Base-by-base conservation (phyloP, 1,284 basidiomycete species). In the Pseudozyma sp. region DNA sequence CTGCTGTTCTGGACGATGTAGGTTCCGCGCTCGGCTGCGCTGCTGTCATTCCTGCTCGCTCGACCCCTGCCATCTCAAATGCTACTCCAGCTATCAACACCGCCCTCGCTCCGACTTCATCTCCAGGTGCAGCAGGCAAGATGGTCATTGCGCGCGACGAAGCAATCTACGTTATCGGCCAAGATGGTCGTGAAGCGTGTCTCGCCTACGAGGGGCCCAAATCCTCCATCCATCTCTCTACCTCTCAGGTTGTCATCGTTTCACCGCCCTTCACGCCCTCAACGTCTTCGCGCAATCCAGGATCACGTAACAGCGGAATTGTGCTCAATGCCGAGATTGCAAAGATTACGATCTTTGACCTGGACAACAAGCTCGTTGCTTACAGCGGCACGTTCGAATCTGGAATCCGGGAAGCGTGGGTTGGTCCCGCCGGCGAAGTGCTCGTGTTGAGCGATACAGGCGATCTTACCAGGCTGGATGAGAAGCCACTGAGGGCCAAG, bases 141-240 rank as follows among this genome's bases (percentile, higher is more conserved):
- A 90, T 98, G 78, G 89, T 96, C 12, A 89, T 98, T 2, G 96
- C 95, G 0, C 87, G 93, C 59, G 93, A 97, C 56, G 96, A 98
- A 78, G 95, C 95, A 1, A 91, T 98, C 44, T 97, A 96, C 79
- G 87, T 93, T 9, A 94, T 93, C 81, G 91, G 92, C 0, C 89
- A 90, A 0, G 93, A 95, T 21, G 94, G 93, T 0, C 87, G 95
- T 58, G 92, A 93, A 1, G 89, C 92, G 0, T 95, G 92, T 69
- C 93, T 92, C 79, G 95, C 95, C 0, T 77, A 81, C 18, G 83
- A 85, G 56, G 81, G 82, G 35, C 77, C 76, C 10, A 83, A 82
- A 45, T 62, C 74, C 14, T 70, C 70, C 16, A 72, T 84, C 31
- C 78, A 76, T 36, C 59, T 76, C 5, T 67, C 75, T 3, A 52